phyloP scores from a whole-genome alignment of 192 early-diverging fungal genomes.

The Coemansia erecta region DNA sequence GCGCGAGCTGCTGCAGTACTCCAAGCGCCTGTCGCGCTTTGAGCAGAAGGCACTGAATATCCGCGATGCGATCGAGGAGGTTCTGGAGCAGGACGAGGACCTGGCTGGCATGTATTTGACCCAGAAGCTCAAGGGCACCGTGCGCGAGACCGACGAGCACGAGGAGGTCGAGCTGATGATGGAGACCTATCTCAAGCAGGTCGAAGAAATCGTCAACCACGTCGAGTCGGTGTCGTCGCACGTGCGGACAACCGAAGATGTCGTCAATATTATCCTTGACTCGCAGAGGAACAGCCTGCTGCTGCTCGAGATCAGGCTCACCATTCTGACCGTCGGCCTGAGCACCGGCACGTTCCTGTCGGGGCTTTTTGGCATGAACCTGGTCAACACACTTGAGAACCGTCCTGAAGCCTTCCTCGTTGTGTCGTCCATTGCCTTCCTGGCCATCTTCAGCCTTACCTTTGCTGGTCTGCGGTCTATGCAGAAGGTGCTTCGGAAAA shows the following conservation, averaged over 20 bases:
- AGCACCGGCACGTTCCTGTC: constrained; percentile 73
- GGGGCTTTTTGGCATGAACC: constrained; percentile 88
- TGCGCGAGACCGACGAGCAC: constrained; percentile 65
- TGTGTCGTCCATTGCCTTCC: constrained; percentile 56
- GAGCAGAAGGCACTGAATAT: constrained; percentile 73
- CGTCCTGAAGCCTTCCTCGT: constrained; percentile 67
- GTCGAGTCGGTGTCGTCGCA: constrained; percentile 65
- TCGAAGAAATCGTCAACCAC: constrained; percentile 79
- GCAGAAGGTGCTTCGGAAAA: constrained; percentile 45
- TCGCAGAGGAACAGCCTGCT: constrained; percentile 82
- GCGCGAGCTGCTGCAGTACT: constrained; percentile 72
- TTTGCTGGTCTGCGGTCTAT: constrained; percentile 42
- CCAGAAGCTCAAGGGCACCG: constrained; percentile 63
- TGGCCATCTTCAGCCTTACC: constrained; percentile 30
- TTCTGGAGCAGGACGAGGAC: constrained; percentile 86
- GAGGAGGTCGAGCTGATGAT: constrained; percentile 88
- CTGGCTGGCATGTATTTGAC: constrained; percentile 87
- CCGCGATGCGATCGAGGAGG: constrained; percentile 74
- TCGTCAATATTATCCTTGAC: constrained; percentile 82
- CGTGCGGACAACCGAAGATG: constrained; percentile 77
- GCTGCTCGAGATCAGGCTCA: constrained; percentile 78
- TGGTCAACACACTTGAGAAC: constrained; percentile 70
- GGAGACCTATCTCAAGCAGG: constrained; percentile 84
- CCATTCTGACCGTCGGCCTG: constrained; percentile 75
- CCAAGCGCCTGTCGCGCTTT: constrained; percentile 78